Conservation (phyloP, 805 yeast genomes). For the Teunomyces gatunensis region DNA sequence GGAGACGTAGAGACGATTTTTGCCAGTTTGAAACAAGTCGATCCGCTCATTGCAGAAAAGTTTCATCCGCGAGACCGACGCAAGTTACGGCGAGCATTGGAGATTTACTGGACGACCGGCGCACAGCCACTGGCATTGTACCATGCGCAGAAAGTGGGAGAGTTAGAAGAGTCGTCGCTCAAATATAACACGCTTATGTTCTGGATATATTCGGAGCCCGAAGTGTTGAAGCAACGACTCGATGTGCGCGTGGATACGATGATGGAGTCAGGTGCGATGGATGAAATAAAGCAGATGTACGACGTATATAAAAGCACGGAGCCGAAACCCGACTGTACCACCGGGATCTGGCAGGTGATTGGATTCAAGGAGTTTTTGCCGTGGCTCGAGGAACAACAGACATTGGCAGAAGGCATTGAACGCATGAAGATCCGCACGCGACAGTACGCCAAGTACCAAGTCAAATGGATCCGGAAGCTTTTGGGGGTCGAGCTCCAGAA, state of each 20-base stretch:
- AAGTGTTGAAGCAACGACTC: constrained; percentile 56
- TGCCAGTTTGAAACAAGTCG: constrained; percentile 47
- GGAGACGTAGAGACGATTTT: constrained; percentile 54
- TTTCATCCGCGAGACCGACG: constrained; percentile 91
- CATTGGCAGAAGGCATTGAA: constrained; percentile 50
- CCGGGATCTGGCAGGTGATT: constrained; percentile 91
- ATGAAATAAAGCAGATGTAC: constrained; percentile 66
- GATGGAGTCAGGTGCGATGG: constrained; percentile 66
- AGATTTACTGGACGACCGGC: constrained; percentile 69
- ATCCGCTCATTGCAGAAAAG: constrained; percentile 71
- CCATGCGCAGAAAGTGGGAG: constrained; percentile 50
- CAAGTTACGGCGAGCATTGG: constrained; percentile 75
- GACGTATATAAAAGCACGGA: constrained; percentile 31
- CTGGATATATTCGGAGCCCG: constrained; percentile 77
- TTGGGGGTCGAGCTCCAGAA: constrained; percentile 57
- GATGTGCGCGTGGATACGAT: constrained; percentile 82
- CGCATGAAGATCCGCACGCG: constrained; percentile 83
- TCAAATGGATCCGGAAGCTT: constrained; percentile 83
- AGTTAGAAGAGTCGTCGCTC: constrained; percentile 45
- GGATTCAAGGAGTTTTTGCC: constrained; percentile 90
- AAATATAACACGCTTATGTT: constrained; percentile 64
- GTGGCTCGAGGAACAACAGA: constrained; percentile 43
- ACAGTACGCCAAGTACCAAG: constrained; percentile 82
- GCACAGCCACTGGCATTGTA: constrained; percentile 70
- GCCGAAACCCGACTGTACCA: constrained; percentile 51